Conservation (phyloP, 2,329 filamentous ascomycete genomes). For the Penicillium sp. region DNA sequence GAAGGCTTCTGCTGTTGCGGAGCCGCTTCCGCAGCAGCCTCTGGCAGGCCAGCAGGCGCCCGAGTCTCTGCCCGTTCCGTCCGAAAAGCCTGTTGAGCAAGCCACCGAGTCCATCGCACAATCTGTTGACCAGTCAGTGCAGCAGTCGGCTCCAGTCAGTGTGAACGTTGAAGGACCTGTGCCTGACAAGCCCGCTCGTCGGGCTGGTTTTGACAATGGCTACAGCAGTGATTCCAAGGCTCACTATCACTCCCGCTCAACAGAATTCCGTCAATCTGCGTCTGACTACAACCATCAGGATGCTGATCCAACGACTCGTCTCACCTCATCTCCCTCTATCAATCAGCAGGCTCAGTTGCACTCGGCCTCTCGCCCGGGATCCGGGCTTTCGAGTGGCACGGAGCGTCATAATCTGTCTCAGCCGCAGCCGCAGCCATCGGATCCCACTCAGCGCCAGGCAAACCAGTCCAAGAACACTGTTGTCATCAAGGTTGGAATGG, state of each 20-base stretch:
- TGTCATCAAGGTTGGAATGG: slow-evolving; percentile 99
- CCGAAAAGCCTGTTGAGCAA: background rate
- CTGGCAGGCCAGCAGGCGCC: slow-evolving; percentile 12
- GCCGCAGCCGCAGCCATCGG: slow-evolving; percentile 43
- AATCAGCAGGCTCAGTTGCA: slow-evolving; percentile 37
- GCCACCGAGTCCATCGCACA: background rate
- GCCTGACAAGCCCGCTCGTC: slow-evolving; percentile 34
- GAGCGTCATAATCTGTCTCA: slow-evolving; percentile 46
- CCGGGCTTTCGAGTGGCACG: slow-evolving; percentile 44
- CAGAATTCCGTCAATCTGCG: slow-evolving; percentile 27
- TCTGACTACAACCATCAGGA: slow-evolving; percentile 44
- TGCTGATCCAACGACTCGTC: slow-evolving; percentile 40
- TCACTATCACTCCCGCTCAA: slow-evolving; percentile 45
- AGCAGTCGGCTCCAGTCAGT: slow-evolving; percentile 13
- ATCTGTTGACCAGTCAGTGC: background rate
- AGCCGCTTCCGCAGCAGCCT: slow-evolving; percentile 19
- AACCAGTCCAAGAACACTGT: slow-evolving; percentile 56
- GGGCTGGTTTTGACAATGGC: slow-evolving; percentile 30
- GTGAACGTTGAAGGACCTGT: slow-evolving; percentile 29
- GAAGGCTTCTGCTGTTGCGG: slow-evolving; percentile 19
- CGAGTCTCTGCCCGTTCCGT: no score
- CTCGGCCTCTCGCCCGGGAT: slow-evolving; percentile 44
- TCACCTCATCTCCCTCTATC: slow-evolving; percentile 38
- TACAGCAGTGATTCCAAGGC: slow-evolving; percentile 44
- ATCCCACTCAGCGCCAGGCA: slow-evolving; percentile 43